phyloP scores from a whole-genome alignment of 169 alveolate species.

The Babesia caballi region DNA sequence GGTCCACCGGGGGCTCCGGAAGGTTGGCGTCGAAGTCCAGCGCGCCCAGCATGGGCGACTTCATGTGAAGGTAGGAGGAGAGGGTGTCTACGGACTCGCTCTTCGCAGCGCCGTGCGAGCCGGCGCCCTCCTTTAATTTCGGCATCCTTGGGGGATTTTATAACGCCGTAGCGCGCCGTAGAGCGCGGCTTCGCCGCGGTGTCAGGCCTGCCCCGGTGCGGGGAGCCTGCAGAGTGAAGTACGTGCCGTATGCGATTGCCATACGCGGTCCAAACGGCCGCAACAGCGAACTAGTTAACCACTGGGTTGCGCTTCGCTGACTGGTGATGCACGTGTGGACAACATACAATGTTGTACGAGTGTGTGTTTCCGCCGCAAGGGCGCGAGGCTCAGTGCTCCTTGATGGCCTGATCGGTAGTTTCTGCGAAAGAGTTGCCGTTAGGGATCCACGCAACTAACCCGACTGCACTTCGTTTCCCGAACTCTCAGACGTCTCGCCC shows the following conservation, averaged over 20 bases:
- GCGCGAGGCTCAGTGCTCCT: slow-evolving; percentile 5
- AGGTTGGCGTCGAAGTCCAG: slow-evolving; percentile 53
- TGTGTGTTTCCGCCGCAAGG: background rate
- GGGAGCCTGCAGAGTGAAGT: too few species aligned
- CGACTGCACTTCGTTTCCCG: background rate
- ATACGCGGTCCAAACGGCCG: too few species aligned
- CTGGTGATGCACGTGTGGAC: background rate
- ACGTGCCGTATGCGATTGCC: background rate
- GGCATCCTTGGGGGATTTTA: too few species aligned
- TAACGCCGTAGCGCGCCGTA: too few species aligned
- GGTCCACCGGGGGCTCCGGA: slow-evolving; percentile 63
- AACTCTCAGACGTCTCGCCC: background rate
- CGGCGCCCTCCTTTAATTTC: slow-evolving; percentile 11
- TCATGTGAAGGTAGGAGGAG: slow-evolving; percentile 53
- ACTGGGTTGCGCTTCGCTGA: too few species aligned
- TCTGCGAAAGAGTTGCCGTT: slow-evolving; percentile 5
- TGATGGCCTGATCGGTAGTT: slow-evolving; percentile 6
- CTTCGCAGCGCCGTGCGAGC: slow-evolving; percentile 5
- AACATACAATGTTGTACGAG: slow-evolving; percentile 26
- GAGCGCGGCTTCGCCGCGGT: too few species aligned
- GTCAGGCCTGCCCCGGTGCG: too few species aligned
- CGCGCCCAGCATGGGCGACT: slow-evolving; percentile 60
- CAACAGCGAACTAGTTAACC: too few species aligned
- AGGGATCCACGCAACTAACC: background rate
- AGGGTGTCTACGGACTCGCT: slow-evolving; percentile 23